Base-by-base conservation (phyloP, 2,329 filamentous ascomycete species). In the Sporothrix curviconia region DNA sequence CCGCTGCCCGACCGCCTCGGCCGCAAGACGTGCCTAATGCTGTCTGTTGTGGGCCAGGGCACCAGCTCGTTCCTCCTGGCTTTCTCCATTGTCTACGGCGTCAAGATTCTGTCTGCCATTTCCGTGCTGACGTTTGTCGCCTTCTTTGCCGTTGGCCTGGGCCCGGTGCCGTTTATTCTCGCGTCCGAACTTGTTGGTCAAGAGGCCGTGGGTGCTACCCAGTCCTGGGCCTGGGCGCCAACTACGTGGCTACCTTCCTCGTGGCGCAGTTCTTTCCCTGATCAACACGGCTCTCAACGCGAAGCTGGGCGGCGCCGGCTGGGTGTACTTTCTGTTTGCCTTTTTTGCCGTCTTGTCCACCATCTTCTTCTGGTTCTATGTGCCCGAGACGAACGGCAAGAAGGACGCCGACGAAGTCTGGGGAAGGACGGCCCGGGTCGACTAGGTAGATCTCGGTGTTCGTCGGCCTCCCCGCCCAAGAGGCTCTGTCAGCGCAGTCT, bases 211-310 rank as follows among this genome's bases (percentile, higher is more conserved):
- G 92, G 92, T 1, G 90, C 92, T 0, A 88, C 90, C 0, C 94
- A 99, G 70, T 92, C 87, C 58, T 95, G 91, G 81, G 89, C 87
- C 73, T 97, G 24, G 90, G 84, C 1, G 87, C 89, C 14, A 97
- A 94, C 70, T 97, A 95, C 78, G 78, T 90, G 25, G 88, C 91
- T 0, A 97, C 92, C 0, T 97, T 96, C 67, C 65, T 95, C 22
- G 91, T 99, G 2, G 92, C 92, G 0, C 91, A 96, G 66, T 95
- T 96, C 73, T 96, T 99, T 76, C 92, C 0, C 80, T 96, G 19
- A 71, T 95, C 60, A 95, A 95, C 67, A 81, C 83, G 43, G 81
- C 80, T 3, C 73, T 96, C 53, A 92, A 86, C 66, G 69, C 72
- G 0, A 66, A 71, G 3, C 69, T 85, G 11, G 83, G 89, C 0